Evolutionary conservation across 2,329 filamentous ascomycete species (phyloP).

Genomic region (Ceratocystis variospora): DNA sequence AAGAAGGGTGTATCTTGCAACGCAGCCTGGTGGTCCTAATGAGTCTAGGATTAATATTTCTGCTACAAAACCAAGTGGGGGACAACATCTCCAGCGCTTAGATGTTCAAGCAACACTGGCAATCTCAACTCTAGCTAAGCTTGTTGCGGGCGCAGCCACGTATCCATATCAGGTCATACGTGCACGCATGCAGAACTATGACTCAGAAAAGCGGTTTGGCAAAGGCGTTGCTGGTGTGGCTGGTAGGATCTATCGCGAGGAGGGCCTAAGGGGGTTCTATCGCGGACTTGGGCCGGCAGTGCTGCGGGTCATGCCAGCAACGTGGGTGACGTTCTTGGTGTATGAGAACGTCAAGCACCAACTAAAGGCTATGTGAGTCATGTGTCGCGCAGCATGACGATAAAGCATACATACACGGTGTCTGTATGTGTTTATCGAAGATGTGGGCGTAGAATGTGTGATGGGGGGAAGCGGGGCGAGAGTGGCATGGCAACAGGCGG

Average conservation of each 20-base stretch:
- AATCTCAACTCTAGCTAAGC: constrained; percentile 67
- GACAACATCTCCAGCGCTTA: constrained; percentile 19
- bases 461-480: not conserved
- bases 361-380: constrained; percentile 31
- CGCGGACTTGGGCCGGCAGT: constrained; percentile 79
- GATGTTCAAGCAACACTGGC: constrained; percentile 62
- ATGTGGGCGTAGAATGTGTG: not conserved
- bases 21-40: constrained; percentile 25
- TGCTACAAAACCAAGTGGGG: constrained; percentile 10
- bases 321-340: constrained; percentile 91
- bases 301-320: constrained; percentile 82
- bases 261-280: constrained; percentile 77
- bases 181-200: constrained; percentile 77
- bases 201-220: constrained; percentile 61
- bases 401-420: no score
- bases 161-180: constrained; percentile 93
- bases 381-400: no score
- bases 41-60: constrained; percentile 8
- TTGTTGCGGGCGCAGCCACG: constrained; percentile 76
- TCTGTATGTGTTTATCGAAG: not conserved
- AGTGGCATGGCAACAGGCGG: no score
- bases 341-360: constrained; percentile 86
- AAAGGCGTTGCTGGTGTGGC: constrained; percentile 58
- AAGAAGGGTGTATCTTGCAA: constrained; percentile 41
- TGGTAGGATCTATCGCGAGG: constrained; percentile 59